phyloP scores from a whole-genome alignment of 805 yeast species.

The Suhomyces kilbournensis region DNA sequence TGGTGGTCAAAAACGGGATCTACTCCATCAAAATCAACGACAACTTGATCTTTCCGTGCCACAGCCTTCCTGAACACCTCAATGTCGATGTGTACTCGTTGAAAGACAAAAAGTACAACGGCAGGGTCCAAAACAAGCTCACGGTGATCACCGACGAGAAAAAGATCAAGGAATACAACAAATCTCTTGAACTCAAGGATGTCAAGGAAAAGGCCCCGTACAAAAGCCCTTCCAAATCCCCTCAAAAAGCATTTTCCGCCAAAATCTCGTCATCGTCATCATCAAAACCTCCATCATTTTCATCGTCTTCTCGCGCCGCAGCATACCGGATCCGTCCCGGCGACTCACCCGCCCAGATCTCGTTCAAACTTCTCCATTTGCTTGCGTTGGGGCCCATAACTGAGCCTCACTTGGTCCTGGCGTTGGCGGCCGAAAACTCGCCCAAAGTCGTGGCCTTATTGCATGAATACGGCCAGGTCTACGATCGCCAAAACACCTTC shows the following conservation, averaged over 20 bases:
- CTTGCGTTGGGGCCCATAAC: slow-evolving; percentile 50
- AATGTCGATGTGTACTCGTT: slow-evolving; percentile 32
- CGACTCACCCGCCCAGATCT: slow-evolving; percentile 3
- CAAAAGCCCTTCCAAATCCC: slow-evolving; percentile 1
- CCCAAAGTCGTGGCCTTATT: slow-evolving; percentile 27
- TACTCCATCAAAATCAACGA: slow-evolving; percentile 29
- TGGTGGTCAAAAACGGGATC: slow-evolving; percentile 36
- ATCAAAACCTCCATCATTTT: background rate
- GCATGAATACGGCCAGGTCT: slow-evolving; percentile 27
- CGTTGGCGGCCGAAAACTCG: slow-evolving; percentile 7
- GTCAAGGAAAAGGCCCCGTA: background rate
- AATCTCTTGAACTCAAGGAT: slow-evolving; percentile 3
- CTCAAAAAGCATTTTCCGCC: background rate
- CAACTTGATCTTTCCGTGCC: slow-evolving; percentile 29
- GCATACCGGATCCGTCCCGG: slow-evolving; percentile 3
- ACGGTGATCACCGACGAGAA: slow-evolving; percentile 30
- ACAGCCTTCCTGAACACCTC: slow-evolving; percentile 31
- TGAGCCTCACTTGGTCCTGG: slow-evolving; percentile 21
- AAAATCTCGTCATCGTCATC: background rate
- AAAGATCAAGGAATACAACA: slow-evolving; percentile 21
- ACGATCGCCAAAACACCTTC: slow-evolving; percentile 29
- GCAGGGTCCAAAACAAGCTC: slow-evolving; percentile 30
- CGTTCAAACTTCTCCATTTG: slow-evolving; percentile 38
- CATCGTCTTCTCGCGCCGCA: background rate
- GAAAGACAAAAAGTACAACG: slow-evolving; percentile 20